These are phyloP conservation scores for Myrica gale DNA, from an alignment of 306 rosid species.

Conservation along the genomic window DNA sequence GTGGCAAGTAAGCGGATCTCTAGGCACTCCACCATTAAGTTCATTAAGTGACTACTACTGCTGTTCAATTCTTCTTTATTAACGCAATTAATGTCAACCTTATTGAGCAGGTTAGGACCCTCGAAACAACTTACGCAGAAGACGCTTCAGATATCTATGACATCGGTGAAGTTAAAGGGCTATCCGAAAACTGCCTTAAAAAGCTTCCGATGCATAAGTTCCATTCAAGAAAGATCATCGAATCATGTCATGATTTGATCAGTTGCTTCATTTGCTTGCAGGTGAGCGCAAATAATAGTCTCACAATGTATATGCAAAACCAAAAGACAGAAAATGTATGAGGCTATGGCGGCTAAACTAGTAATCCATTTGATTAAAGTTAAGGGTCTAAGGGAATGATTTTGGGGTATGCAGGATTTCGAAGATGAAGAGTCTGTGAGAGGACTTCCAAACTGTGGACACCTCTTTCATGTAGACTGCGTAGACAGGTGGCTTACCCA, in stretches of 20 bases:
- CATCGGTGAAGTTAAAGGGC: constrained; percentile 24
- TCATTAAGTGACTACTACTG: not conserved
- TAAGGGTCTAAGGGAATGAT: not conserved
- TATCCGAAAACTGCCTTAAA: constrained; percentile 35
- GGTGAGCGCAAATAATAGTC: constrained; percentile 22
- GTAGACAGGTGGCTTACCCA: constrained; percentile 47
- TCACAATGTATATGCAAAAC: not conserved
- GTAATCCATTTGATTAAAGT: not conserved
- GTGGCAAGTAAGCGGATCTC: constrained; percentile 37
- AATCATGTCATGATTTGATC: constrained; percentile 18
- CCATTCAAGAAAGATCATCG: not conserved
- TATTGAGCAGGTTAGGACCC: constrained; percentile 31
- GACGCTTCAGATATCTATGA: constrained; percentile 40
- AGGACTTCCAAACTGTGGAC: constrained; percentile 49
- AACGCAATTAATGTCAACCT: not conserved
- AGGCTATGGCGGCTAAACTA: too few species aligned
- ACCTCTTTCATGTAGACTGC: constrained; percentile 49
- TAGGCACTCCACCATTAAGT: not conserved
- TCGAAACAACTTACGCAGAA: constrained; percentile 24
- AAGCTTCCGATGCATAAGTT: constrained; percentile 32
- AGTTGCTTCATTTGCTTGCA: constrained; percentile 56
- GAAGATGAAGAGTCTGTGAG: constrained; percentile 41
- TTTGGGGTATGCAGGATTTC: constrained; percentile 33
- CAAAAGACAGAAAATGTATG: too few species aligned
- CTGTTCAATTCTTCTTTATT: not conserved